Base-by-base conservation (phyloP, 306 rosid species). In the Glycyrrhiza uralensis region DNA sequence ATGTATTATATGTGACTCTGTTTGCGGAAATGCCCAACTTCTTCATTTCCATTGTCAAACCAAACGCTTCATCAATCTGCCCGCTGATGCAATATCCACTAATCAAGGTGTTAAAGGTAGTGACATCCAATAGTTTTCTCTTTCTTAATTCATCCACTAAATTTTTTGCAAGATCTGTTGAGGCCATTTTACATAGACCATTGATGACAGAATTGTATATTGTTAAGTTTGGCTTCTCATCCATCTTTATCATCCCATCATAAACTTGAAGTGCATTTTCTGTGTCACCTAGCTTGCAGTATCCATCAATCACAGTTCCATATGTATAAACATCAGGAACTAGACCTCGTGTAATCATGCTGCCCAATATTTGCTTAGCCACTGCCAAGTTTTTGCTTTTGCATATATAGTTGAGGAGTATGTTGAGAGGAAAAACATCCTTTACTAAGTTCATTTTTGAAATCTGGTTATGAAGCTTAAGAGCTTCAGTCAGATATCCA, bases 81-180 rank as follows among this genome's bases (percentile, higher is more conserved):
- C 81, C 92, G 4, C 28, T 60, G 11, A 19, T 10, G 71, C 82
- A 83, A 51, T 76, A 81, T 33, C 86, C 87, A 26, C 79, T 68
- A 42, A 87, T 77, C 67, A 87, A 61, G 41, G 87, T 82, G 74
- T 87, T 87, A 78, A 54, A 85, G 32, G 92, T 82, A 50, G 55
- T 75, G 5, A 35, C 36, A 66, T 87, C 86, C 29, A 69, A 46
- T 23, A 71, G 22, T 19, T 56, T 73, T 20, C 28, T 78, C 61
- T 80, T 59, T 14, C 6, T 75, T n/a, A 81, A 68, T 24, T 42
- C 80, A 55, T 76, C 77, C 19, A 74, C 68, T 75, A 85, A 46
- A 66, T 26, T 51, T 69, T 76, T 52, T 6, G 89, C 82, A 65
- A 19, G 77, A 72, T 78, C 47, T 23, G 64, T 55, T 32, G 66